Evolutionary conservation across 768 basidiomycete genomes (phyloP), one percentile per base, ranked within the genome.

Genomic region (Pleurotus platypus): DNA sequence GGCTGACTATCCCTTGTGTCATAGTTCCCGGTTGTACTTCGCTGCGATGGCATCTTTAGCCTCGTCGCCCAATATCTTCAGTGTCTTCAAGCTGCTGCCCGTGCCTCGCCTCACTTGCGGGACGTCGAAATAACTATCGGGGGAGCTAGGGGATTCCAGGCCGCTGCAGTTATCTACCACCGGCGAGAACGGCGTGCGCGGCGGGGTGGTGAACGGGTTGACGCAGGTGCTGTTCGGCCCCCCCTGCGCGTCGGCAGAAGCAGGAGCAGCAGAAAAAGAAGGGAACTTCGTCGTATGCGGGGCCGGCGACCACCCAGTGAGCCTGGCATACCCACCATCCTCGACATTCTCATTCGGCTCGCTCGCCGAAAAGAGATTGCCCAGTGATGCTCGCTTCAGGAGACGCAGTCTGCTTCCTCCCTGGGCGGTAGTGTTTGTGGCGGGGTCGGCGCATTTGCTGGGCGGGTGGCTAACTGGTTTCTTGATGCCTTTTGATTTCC

Each of bases 31-130:
- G 22, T 40, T 42, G 20, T 54, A 54, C 20, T 54, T 54, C 20
- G 51, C 51, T n/a, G 37, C 51, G 16, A 54, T 38, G 9, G 51
- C 51, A 15, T 54, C 38, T 38, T 42, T 39, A 9, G 51, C 51
- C 42, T 54, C 51, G 13, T 30, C 12, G 6, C 51, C 51, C 15
- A 54, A 24, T 22, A 54, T 54, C 42, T 54, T 37, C 16, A 54
- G 51, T 5, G 51, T 54, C 39, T 54, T 54, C n/a, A 43, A 42
- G n/a, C 39, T 38, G 20, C 51, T 54, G 27, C 49, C 49, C 49
- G 16, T 51, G 12, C 30, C 37, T 22, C 51, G 51, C 22, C 51
- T 39, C 6, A 18, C 20, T 42, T 15, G 51, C 9, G 51, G 51
- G 26, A 15, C 42, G 8, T 42, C 39, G 11, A 54, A 54, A 22